Evolutionary conservation across 2,329 filamentous ascomycete genomes (phyloP).

Genomic region (Juglanconis sp.): DNA sequence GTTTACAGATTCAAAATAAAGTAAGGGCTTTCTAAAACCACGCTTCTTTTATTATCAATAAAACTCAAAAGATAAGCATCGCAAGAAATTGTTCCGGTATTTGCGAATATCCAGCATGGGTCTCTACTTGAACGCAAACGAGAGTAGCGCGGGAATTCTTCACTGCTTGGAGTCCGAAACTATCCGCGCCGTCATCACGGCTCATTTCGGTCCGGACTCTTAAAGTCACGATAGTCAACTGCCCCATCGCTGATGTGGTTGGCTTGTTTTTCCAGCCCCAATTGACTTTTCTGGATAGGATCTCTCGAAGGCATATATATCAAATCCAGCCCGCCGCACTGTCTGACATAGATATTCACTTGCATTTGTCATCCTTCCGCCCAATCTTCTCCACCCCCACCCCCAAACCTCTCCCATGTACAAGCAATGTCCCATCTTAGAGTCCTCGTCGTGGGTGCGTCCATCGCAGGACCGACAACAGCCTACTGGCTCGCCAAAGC

Average conservation of each 20-base stretch:
- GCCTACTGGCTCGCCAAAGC: constrained; percentile 28
- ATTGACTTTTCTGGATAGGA: not conserved
- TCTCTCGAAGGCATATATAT: not conserved
- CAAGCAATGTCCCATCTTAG: constrained; percentile 24
- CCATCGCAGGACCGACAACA: constrained; percentile 24
- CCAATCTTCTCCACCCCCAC: not conserved
- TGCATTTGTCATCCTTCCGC: no score
- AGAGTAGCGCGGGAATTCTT: not conserved
- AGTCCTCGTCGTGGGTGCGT: constrained; percentile 31
- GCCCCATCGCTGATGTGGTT: not conserved
- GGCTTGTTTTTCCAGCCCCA: not conserved
- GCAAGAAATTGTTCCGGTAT: no score
- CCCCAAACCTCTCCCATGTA: not conserved
- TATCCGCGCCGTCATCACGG: not conserved
- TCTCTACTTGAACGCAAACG: no score
- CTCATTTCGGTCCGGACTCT: not conserved
- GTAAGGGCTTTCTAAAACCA: no score
- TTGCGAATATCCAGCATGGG: no score
- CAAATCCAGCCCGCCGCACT: no score
- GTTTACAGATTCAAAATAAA: no score
- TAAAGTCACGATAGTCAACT: not conserved
- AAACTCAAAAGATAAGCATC: no score
- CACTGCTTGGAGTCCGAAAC: not conserved
- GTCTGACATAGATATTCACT: no score
- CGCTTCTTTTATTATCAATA: no score